Evolutionary conservation across 225 moss, liverwort and hornwort species (phyloP).

Genomic region (Anthoceros angustus): DNA sequence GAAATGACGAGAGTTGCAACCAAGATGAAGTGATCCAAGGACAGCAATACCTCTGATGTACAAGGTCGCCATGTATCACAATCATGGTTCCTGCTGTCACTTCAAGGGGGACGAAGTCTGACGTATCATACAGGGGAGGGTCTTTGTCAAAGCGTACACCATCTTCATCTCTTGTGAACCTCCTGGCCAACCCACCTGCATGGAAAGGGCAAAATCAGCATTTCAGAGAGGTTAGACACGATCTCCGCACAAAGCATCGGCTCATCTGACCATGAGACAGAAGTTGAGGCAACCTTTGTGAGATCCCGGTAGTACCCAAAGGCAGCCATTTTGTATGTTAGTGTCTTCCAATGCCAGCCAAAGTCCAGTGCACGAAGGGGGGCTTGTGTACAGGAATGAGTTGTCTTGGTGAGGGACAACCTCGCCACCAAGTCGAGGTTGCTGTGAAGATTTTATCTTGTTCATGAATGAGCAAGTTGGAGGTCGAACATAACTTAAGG

Average conservation of each 20-base stretch:
- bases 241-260: too few species aligned
- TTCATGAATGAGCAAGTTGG: background rate
- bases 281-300: conserved; percentile 38
- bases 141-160: conserved; percentile 36
- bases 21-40: background rate
- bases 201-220: background rate
- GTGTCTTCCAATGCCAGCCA: conserved; percentile 92
- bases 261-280: background rate
- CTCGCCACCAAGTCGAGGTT: conserved; percentile 96
- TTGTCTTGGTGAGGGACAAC: conserved; percentile 93
- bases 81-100: conserved; percentile 92
- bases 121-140: conserved; percentile 31
- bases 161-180: conserved; percentile 27
- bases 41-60: conserved; percentile 56
- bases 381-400: conserved; percentile 70
- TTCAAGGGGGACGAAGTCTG: conserved; percentile 63
- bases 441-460: conserved; percentile 22
- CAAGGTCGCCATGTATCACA: conserved; percentile 63
- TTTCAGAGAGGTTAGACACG: background rate
- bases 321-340: conserved; percentile 63
- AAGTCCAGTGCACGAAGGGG: conserved; percentile 53
- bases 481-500: background rate
- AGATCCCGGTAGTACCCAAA: conserved; percentile 83
- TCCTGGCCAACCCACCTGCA: conserved; percentile 44
- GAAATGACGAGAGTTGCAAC: background rate